Base-by-base conservation (phyloP, 352 stramenopile species). In the Porosira glacialis region DNA sequence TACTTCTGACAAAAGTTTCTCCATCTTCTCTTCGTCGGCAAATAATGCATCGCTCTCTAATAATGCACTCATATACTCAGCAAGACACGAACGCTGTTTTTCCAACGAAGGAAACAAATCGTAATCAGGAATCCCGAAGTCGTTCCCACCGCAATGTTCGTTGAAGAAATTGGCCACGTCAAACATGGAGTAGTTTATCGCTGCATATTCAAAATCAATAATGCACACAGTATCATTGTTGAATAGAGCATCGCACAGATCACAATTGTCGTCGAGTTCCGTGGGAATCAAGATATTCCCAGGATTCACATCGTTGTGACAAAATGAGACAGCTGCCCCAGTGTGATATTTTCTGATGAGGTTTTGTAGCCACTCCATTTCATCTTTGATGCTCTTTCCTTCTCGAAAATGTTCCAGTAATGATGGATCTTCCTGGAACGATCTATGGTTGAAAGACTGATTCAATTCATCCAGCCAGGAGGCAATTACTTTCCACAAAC, bases 81-180 rank as follows among this genome's bases (percentile, higher is more conserved):
- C 10, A 27, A 73, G 50, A 80, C 87, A 91, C 5, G 27, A 11
- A 36, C 43, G 31, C 72, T 86, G 80, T 31, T 67, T 10, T 6
- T 72, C 59, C 19, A 19, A 1, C 11, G 38, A 55, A 15, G 81
- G 81, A 47, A 88, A 85, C 6, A 44, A 38, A 0, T 41, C 28
- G 63, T 91, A 91, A 58, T 91, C 59, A 8, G 84, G 71, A 21
- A 75, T 60, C 1, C 67, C 62, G 65, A 75, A 59, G 17, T 82
- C 71, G 33, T 78, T 53, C 15, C 85, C 85, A 26, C 83, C 83
- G 1, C 80, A 80, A 77, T 80, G 86, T 55, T 92, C 85, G 68
- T 89, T 90, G 30, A 87, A 89, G 66, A 90, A 83, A 77, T 92
- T 92, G n/a, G 85, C 85, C 62, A 92, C 81, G 51, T 92, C 85